Percentiles rank a stretch among this genome's conserved stretches.
phyloP scores from a whole-genome alignment of 2,329 filamentous ascomycete species.

The Zopfia rhizophila region DNA sequence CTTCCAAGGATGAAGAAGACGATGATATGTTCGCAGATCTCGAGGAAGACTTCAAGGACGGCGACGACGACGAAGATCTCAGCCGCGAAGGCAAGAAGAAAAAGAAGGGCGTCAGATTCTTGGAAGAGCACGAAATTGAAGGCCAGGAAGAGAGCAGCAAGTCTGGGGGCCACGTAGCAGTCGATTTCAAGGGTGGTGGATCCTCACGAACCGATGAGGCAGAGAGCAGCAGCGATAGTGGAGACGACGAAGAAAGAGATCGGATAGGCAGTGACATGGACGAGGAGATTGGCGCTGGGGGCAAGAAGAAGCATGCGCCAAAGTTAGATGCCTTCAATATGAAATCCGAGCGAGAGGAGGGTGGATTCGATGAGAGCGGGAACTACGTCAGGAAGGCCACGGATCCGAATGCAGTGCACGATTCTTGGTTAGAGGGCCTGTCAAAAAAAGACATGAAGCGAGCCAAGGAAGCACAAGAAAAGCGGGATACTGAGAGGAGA shows the following conservation, averaged over 20 bases:
- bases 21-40: constrained; percentile 85
- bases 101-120: constrained; percentile 70
- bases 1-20: constrained; percentile 70
- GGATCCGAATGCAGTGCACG: constrained; percentile 90
- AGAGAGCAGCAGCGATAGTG: constrained; percentile 67
- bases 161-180: constrained; percentile 74
- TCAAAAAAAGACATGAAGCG: constrained; percentile 93
- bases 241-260: constrained; percentile 73
- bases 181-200: constrained; percentile 62
- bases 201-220: constrained; percentile 66
- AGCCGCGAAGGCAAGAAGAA: constrained; percentile 66
- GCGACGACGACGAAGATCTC: constrained; percentile 65
- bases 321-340: constrained; percentile 98
- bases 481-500: constrained; percentile 79
- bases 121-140: constrained; percentile 74
- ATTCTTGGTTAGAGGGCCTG: constrained; percentile 90
- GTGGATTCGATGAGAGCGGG: constrained; percentile 87
- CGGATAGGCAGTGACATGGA: constrained; percentile 76
- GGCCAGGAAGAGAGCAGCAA: constrained; percentile 81
- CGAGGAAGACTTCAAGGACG: constrained; percentile 67
- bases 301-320: constrained; percentile 91
- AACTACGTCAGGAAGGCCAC: constrained; percentile 91
- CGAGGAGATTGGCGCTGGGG: constrained; percentile 88
- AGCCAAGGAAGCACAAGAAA: constrained; percentile 87
- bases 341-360: constrained; percentile 88